A percentile compares a stretch with the other conserved stretches of the same genome.
These are phyloP conservation scores for Thalassiosira exigua DNA, from an alignment of 352 stramenopile genomes.

Conservation along the genomic window DNA sequence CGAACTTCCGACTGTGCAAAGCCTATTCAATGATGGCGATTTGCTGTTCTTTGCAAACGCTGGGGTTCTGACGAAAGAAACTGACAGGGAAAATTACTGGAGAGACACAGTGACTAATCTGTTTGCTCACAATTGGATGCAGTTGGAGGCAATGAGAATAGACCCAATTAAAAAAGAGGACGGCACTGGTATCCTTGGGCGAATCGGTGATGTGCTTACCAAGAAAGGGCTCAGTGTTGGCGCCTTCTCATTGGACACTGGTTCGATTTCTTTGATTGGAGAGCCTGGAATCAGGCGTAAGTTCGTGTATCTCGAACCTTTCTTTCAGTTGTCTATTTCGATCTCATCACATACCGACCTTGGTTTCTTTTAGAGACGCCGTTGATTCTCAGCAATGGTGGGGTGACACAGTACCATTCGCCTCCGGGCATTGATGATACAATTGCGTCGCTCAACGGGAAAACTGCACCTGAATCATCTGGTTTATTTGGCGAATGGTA, in stretches of 20 bases:
- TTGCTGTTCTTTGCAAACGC: conserved; percentile 76
- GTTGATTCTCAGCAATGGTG: conserved; percentile 53
- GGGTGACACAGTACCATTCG: conserved; percentile 54
- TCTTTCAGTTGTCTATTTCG: no score
- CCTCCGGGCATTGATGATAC: conserved; percentile 16
- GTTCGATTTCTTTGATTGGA: conserved; percentile 52
- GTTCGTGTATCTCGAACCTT: no score
- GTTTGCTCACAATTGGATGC: conserved; percentile 78
- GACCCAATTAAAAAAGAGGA: conserved; percentile 60
- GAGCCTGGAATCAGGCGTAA: conserved; percentile 34
- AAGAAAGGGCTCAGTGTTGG: conserved; percentile 51
- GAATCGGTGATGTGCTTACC: conserved; percentile 68
- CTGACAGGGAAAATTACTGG: conserved; percentile 60
- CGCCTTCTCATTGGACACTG: conserved; percentile 54
- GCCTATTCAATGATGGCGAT: conserved; percentile 77
- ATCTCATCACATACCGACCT: no score
- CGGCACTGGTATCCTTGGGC: conserved; percentile 78
- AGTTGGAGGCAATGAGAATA: conserved; percentile 54
- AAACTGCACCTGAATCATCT: conserved; percentile 30
- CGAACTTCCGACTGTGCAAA: conserved; percentile 48
- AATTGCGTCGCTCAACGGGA: conserved; percentile 54
- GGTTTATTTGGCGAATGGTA: conserved; percentile 61
- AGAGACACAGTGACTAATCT: conserved; percentile 67
- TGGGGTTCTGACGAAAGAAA: conserved; percentile 71
- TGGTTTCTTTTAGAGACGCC: conserved; percentile 25